Evolutionary conservation across 2,329 filamentous ascomycete species (phyloP).

Genomic region (Aspergillus puulaauensis): DNA sequence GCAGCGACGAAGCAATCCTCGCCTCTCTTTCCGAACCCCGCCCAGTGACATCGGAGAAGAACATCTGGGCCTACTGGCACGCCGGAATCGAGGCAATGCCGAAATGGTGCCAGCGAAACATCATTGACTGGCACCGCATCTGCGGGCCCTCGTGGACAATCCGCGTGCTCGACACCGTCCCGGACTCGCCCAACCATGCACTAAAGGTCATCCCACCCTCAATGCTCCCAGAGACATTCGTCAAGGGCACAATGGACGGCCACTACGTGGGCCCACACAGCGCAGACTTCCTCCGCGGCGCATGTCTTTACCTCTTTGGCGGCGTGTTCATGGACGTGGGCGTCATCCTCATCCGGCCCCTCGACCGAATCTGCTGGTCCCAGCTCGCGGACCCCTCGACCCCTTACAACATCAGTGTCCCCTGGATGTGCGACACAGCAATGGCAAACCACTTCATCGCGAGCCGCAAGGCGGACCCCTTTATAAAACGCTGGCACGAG

Average conservation of each 20-base stretch:
- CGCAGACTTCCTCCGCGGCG: conserved; percentile 18
- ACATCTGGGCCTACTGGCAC: conserved; percentile 10
- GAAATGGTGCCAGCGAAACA: conserved; percentile 5
- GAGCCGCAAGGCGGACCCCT: not conserved
- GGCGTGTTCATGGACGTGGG: conserved; percentile 23
- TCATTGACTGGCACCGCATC: conserved; percentile 2
- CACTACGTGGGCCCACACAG: conserved; percentile 12
- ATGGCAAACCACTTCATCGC: conserved; percentile 5
- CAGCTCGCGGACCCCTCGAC: not conserved
- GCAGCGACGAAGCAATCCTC: not conserved
- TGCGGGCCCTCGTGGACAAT: conserved; percentile 2
- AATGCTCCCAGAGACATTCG: conserved; percentile 13
- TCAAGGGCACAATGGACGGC: conserved; percentile 15
- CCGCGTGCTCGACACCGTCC: conserved; percentile 8
- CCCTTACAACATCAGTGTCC: not conserved
- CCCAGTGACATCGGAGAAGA: conserved; percentile 1
- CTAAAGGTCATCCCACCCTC: not conserved
- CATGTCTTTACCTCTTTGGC: conserved; percentile 42
- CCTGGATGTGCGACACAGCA: not conserved
- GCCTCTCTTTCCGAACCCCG: not conserved
- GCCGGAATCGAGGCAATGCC: not conserved
- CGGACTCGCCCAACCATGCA: conserved; percentile 37
- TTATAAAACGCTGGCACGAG: conserved; percentile 3
- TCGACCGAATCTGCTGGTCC: conserved; percentile 5
- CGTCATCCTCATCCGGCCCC: not conserved